Conservation (phyloP, 2,329 filamentous ascomycete species). For the Botrytis medusae region DNA sequence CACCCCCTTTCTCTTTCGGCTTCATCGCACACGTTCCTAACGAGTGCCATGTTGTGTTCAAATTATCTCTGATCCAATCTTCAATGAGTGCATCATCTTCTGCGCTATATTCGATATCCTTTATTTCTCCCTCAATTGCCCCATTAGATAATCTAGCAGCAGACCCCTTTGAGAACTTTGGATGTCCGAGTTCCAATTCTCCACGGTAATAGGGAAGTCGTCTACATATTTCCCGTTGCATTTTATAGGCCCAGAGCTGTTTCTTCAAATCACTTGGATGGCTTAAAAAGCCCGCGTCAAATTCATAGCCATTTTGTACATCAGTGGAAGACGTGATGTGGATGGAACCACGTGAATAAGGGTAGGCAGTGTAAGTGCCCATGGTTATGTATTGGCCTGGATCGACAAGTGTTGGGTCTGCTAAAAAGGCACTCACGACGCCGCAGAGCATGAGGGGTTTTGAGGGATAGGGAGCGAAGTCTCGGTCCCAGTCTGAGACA, state of each 20-base stretch:
- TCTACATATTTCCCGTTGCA: constrained; percentile 59
- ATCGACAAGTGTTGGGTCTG: constrained; percentile 43
- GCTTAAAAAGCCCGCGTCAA: constrained; percentile 57
- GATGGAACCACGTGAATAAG: constrained; percentile 59
- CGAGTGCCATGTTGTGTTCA: constrained; percentile 45
- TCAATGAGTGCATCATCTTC: constrained; percentile 44
- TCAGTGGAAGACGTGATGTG: constrained; percentile 53
- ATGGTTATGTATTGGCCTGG: constrained; percentile 53
- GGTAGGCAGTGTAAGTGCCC: constrained; percentile 57
- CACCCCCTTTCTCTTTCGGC: constrained; percentile 41
- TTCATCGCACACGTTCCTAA: constrained; percentile 45
- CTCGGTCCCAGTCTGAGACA: constrained; percentile 53
- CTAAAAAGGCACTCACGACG: constrained; percentile 48
- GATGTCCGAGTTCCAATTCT: constrained; percentile 46
- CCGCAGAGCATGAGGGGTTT: constrained; percentile 51
- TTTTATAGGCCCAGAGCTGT: constrained; percentile 64
- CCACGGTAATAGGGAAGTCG: constrained; percentile 54
- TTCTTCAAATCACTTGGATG: constrained; percentile 58
- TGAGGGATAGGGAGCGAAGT: constrained; percentile 46
- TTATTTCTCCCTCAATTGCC: constrained; percentile 30
- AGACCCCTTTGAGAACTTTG: constrained; percentile 46
- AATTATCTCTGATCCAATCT: constrained; percentile 44
- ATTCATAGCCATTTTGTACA: constrained; percentile 50
- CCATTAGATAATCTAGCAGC: constrained; percentile 41
- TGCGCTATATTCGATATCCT: constrained; percentile 43